phyloP scores from a whole-genome alignment of 805 yeast species.

The Metschnikowia similis region DNA sequence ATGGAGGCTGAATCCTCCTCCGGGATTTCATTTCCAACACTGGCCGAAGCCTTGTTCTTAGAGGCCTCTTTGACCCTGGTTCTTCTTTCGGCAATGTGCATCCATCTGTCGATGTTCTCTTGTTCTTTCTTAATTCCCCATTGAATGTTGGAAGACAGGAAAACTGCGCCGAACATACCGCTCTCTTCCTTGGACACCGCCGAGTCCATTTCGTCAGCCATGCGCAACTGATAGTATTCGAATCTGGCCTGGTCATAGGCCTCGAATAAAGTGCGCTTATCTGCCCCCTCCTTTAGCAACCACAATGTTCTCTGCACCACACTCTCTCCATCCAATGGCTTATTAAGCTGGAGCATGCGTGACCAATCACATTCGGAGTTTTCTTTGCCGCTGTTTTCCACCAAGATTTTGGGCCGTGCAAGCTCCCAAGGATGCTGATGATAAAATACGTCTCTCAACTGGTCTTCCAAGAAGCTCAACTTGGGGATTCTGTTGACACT shows the following conservation, averaged over 20 bases:
- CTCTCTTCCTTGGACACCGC: conserved; percentile 78
- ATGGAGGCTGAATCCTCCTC: conserved; percentile 19
- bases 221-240: conserved; percentile 84
- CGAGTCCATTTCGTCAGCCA: conserved; percentile 75
- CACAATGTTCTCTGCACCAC: conserved; percentile 44
- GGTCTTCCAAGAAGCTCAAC: conserved; percentile 67
- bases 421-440: conserved; percentile 98
- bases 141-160: conserved; percentile 56
- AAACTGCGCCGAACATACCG: conserved; percentile 78
- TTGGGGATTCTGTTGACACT: conserved; percentile 47
- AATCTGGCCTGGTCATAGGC: conserved; percentile 85
- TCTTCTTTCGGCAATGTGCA: conserved; percentile 58
- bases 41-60: conserved; percentile 15
- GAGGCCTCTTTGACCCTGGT: conserved; percentile 55
- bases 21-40: conserved; percentile 16
- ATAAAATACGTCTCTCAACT: conserved; percentile 74
- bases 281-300: conserved; percentile 21
- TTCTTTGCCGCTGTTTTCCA: conserved; percentile 71
- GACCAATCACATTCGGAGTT: conserved; percentile 67
- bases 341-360: conserved; percentile 62
- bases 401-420: conserved; percentile 78
- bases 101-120: conserved; percentile 68
- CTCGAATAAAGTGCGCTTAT: conserved; percentile 38
- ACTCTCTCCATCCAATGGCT: conserved; percentile 81
- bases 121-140: conserved; percentile 72